phyloP scores from a whole-genome alignment of 2,329 filamentous ascomycete genomes.

The Alternaria gaisen region DNA sequence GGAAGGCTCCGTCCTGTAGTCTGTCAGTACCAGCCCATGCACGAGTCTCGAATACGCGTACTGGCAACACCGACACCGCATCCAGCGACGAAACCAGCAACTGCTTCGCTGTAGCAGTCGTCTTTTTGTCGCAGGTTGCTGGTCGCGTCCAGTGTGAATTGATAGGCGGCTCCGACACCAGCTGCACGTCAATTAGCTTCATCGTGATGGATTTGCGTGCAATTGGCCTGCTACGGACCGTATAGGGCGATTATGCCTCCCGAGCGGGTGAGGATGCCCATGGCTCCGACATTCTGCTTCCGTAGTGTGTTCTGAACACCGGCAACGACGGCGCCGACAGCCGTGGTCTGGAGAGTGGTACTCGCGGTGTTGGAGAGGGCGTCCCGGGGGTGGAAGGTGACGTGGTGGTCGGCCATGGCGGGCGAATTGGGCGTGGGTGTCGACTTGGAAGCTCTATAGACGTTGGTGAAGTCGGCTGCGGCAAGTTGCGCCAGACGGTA shows the following conservation, averaged over 20 bases:
- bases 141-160: slow-evolving; percentile 77
- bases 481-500: slow-evolving; percentile 13
- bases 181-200: slow-evolving; percentile 61
- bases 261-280: slow-evolving; percentile 80
- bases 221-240: slow-evolving; percentile 59
- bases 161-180: slow-evolving; percentile 76
- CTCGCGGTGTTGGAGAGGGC: slow-evolving; percentile 73
- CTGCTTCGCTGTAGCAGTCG: slow-evolving; percentile 76
- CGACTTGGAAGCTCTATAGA: slow-evolving; percentile 18
- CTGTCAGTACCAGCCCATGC: slow-evolving; percentile 19
- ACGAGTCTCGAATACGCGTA: slow-evolving; percentile 56
- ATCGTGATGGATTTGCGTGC: background rate
- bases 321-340: slow-evolving; percentile 74
- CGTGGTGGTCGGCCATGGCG: slow-evolving; percentile 48
- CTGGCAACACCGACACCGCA: slow-evolving; percentile 75
- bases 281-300: slow-evolving; percentile 80
- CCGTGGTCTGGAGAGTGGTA: slow-evolving; percentile 70
- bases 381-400: slow-evolving; percentile 75
- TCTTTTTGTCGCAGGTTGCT: slow-evolving; percentile 89
- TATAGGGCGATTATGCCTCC: slow-evolving; percentile 76
- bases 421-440: slow-evolving; percentile 40
- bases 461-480: slow-evolving; percentile 14
- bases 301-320: slow-evolving; percentile 87
- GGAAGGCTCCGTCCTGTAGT: slow-evolving; percentile 71
- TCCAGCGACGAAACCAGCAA: slow-evolving; percentile 81